Percentiles rank a stretch among this genome's conserved stretches.
phyloP scores from a whole-genome alignment of 1,139 yeast species.

The Hyphopichia wangnamkhiaoensis region DNA sequence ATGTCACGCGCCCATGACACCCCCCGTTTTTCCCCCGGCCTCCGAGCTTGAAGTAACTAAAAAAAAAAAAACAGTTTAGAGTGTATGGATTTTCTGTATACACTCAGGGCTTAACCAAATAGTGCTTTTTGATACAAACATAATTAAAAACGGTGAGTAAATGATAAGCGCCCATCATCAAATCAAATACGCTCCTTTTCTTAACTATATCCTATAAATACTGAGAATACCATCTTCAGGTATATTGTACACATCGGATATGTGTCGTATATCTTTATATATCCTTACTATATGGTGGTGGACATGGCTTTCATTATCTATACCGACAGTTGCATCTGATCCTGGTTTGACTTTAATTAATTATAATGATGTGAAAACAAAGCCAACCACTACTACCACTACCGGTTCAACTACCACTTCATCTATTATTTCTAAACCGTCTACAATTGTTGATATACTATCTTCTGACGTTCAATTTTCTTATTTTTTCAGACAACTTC shows the following conservation, averaged over 20 bases:
- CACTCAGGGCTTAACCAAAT: too few species aligned
- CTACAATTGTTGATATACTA: constrained; percentile 73
- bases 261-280: background rate
- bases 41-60: too few species aligned
- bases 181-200: too few species aligned
- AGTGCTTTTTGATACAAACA: too few species aligned
- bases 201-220: too few species aligned
- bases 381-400: background rate
- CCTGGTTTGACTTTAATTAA: background rate
- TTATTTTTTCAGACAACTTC: constrained; percentile 63
- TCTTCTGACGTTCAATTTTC: constrained; percentile 77
- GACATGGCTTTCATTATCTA: background rate
- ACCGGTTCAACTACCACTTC: background rate
- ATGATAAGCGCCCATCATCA: too few species aligned
- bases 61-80: too few species aligned
- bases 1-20: too few species aligned
- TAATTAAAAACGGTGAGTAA: too few species aligned
- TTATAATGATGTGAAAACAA: background rate
- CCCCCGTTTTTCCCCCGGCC: too few species aligned
- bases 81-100: too few species aligned
- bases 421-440: constrained; percentile 26
- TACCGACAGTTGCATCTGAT: background rate
- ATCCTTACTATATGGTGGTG: background rate
- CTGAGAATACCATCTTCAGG: too few species aligned
- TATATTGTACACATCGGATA: background rate